Evolutionary conservation across 1,139 yeast species (phyloP).

Genomic region (Saccharomyces pastorianus): DNA sequence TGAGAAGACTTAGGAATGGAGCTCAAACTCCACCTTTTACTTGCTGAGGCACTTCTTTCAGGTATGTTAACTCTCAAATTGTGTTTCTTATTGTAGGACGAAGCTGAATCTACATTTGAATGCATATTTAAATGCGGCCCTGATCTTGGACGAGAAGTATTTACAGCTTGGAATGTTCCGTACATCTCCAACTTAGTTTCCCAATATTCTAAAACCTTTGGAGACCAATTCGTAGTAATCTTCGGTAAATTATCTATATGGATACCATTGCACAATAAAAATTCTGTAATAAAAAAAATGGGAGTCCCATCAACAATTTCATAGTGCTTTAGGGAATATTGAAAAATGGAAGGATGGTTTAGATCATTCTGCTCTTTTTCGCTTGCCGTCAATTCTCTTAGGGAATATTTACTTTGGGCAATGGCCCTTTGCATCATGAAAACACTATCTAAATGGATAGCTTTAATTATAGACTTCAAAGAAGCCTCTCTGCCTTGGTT

Average conservation of each 20-base stretch:
- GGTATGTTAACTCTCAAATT: not conserved
- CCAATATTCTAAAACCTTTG: slow-evolving; percentile 40
- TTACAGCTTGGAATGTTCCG: slow-evolving; percentile 8
- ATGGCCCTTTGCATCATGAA: slow-evolving; percentile 41
- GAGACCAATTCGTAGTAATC: slow-evolving; percentile 9
- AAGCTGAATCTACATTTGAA: not conserved
- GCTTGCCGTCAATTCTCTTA: slow-evolving; percentile 11
- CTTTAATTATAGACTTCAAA: slow-evolving; percentile 33
- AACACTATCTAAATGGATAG: slow-evolving; percentile 46
- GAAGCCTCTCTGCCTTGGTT: slow-evolving; percentile 15
- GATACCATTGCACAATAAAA: slow-evolving; percentile 58
- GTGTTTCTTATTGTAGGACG: not conserved
- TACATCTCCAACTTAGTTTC: slow-evolving; percentile 34
- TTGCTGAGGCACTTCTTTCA: not conserved
- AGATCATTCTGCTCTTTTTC: slow-evolving; percentile 21
- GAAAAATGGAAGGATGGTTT: slow-evolving; percentile 42
- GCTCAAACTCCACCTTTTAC: slow-evolving; percentile 13
- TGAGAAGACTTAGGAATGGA: slow-evolving; percentile 17
- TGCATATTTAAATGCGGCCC: not conserved
- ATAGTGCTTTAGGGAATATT: slow-evolving; percentile 51
- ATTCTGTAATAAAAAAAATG: slow-evolving; percentile 65
- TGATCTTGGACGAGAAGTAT: not conserved
- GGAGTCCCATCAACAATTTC: slow-evolving; percentile 27
- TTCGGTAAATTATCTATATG: slow-evolving; percentile 22
- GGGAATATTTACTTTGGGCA: slow-evolving; percentile 43